Evolutionary conservation across 1,284 basidiomycete genomes (phyloP), one percentile per base, ranked within the genome.

Genomic region (Rhizopogon parksii): DNA sequence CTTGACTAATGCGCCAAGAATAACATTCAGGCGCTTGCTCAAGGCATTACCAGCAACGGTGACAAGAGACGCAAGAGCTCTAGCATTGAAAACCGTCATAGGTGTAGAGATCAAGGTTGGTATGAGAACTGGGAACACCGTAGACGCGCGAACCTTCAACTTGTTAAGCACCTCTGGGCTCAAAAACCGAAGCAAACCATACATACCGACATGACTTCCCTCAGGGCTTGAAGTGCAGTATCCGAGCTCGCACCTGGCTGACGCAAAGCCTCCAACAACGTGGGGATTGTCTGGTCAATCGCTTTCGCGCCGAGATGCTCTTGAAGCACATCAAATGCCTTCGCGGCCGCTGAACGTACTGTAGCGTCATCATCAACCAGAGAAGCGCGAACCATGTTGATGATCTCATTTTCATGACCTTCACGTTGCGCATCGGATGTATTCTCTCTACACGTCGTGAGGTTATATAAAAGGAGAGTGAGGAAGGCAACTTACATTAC

Each of bases 91-190:
- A 2, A 88, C 83, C 2, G 91, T 87, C 80, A 99, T 95, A 0
- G 95, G 95, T 35, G 82, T 81, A 4, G 86, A 82, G 36, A 91
- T 94, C 56, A 99, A 77, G 5, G 94, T 95, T 0, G 95, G 96
- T 47, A 99, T 91, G 49, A 99, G 75, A n/a, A 96, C 90, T 0
- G 96, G 96, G 89, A 99, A 98, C 46, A 99, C 95, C 11, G 90
- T 94, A 40, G 86, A 78, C 9, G 94, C 90, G 47, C 92, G 88
- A 60, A 95, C 88, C 87, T 90, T 61, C 36, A 30, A 3, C 46
- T 43, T 12, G 25, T 2, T 11, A 19, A 15, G 12, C 36, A 25
- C 3, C 36, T 4, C 6, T 15, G 19, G 4, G 6, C 6, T 34
- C 24, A 21, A 21, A 24, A 17, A 5, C 27, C 15, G 6, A 48